phyloP scores from a whole-genome alignment of 163 green algal species.

The Coccomyxa subellipsoidea region DNA sequence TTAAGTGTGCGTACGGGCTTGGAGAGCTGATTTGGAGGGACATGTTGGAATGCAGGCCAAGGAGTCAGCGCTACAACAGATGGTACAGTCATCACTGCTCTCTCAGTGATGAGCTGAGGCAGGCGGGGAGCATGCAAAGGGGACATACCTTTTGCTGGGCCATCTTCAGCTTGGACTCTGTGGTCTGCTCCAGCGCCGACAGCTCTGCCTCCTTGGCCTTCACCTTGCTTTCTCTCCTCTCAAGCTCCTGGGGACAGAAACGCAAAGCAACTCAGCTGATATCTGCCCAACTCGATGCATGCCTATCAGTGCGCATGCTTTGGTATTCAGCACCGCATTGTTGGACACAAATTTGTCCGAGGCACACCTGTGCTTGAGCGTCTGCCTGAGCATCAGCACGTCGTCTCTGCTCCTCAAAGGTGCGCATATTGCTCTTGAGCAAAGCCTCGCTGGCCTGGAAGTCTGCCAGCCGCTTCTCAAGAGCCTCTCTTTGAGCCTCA shows the following conservation, averaged over 20 bases:
- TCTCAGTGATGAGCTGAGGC: background rate
- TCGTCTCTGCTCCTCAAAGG: conserved; percentile 1
- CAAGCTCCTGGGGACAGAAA: background rate
- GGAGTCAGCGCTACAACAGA: too few relatives aligned
- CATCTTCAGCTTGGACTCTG: background rate
- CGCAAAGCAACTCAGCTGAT: too few relatives aligned
- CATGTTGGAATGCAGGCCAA: too few relatives aligned
- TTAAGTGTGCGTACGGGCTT: too few relatives aligned
- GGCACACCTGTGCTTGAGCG: background rate
- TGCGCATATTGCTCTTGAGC: background rate
- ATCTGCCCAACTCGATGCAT: background rate
- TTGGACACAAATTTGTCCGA: too few relatives aligned
- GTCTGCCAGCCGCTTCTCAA: conserved; percentile 11
- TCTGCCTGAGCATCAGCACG: background rate
- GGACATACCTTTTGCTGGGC: background rate
- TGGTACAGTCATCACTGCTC: too few relatives aligned
- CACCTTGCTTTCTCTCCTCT: background rate
- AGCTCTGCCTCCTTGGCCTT: conserved; percentile 14
- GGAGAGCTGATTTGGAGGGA: too few relatives aligned
- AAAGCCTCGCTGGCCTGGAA: background rate
- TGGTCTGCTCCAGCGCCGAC: background rate
- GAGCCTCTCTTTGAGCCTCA: conserved; percentile 6
- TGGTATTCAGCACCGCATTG: too few relatives aligned
- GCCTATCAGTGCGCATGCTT: background rate
- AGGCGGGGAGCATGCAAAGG: background rate